Evolutionary conservation across 2,329 filamentous ascomycete species (phyloP).

Genomic region (Microdochium nivale): DNA sequence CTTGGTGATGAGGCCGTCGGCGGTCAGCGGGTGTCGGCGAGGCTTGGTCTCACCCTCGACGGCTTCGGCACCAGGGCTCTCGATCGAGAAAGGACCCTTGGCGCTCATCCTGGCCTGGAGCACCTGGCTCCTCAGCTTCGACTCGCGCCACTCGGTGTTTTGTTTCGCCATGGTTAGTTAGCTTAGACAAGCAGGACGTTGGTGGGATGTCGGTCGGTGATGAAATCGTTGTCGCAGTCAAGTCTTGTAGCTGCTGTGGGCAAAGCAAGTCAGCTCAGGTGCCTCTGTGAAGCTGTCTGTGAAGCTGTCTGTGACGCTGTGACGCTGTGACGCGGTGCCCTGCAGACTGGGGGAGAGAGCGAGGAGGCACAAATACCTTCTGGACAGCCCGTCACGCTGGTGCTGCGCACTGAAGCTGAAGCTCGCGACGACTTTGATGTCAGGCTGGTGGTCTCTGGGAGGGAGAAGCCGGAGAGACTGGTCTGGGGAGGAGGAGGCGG

Average conservation of each 20-base stretch:
- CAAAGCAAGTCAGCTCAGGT: no score
- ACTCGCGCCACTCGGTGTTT: conserved; percentile 19
- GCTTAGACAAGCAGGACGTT: not conserved
- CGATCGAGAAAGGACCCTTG: conserved; percentile 59
- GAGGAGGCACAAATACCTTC: no score
- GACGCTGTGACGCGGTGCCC: no score
- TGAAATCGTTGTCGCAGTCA: not conserved
- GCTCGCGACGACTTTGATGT: no score
- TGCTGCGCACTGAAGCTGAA: no score
- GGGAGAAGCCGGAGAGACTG: no score
- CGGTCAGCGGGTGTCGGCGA: conserved; percentile 54
- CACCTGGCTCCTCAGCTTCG: conserved; percentile 16
- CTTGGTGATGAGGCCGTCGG: conserved; percentile 51
- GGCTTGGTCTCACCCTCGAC: conserved; percentile 68
- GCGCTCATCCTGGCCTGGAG: conserved; percentile 40
- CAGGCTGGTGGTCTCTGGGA: no score
- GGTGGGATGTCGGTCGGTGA: not conserved
- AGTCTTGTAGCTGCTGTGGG: no score
- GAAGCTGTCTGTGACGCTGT: no score
- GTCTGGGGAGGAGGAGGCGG: not conserved
- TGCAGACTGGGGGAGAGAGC: no score
- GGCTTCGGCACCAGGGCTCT: conserved; percentile 54
- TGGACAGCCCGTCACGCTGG: no score
- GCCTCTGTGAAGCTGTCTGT: no score
- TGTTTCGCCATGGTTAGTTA: conserved; percentile 3